A percentile compares a stretch with the other conserved stretches of the same genome.
These are phyloP conservation scores for Tothia fuscella DNA, from an alignment of 2,329 filamentous ascomycete genomes.

Conservation along the genomic window DNA sequence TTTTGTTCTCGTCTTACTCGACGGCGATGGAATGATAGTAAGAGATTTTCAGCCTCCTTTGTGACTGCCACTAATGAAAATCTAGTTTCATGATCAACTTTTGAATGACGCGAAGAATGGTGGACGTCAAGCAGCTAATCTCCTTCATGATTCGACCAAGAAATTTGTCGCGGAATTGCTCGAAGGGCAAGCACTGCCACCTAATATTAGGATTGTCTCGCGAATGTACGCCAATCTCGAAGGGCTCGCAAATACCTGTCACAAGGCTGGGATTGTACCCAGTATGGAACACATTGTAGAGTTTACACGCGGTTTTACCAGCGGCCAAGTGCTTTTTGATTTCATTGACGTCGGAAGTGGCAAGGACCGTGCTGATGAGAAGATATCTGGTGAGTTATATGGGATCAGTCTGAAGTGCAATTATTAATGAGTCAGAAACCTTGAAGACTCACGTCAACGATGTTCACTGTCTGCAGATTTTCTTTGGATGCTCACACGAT, in stretches of 20 bases:
- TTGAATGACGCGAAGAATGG: conserved; percentile 39
- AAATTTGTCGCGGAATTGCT: conserved; percentile 31
- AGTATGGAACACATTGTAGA: conserved; percentile 33
- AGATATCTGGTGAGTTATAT: conserved; percentile 33
- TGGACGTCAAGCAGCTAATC: conserved; percentile 39
- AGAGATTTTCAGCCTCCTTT: neutral
- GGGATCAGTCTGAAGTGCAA: too few species aligned
- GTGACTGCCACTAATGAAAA: neutral
- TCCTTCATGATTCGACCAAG: conserved; percentile 33
- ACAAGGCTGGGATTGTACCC: conserved; percentile 32
- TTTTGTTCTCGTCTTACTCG: conserved; percentile 42
- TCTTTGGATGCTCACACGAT: conserved; percentile 48
- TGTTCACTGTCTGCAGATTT: conserved; percentile 47
- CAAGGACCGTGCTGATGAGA: conserved; percentile 35
- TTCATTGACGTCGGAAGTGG: conserved; percentile 36
- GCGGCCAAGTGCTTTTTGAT: conserved; percentile 37
- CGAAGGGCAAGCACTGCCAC: conserved; percentile 24
- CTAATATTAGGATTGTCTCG: conserved; percentile 35
- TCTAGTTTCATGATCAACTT: conserved; percentile 38
- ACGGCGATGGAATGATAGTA: conserved; percentile 42
- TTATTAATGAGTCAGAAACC: conserved; percentile 31
- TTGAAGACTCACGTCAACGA: conserved; percentile 45
- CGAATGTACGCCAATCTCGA: conserved; percentile 43
- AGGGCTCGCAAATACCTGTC: conserved; percentile 37
- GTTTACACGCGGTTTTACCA: conserved; percentile 45